Base-by-base conservation (phyloP, 1,139 yeast species). In the Martiniozyma asiatica region DNA sequence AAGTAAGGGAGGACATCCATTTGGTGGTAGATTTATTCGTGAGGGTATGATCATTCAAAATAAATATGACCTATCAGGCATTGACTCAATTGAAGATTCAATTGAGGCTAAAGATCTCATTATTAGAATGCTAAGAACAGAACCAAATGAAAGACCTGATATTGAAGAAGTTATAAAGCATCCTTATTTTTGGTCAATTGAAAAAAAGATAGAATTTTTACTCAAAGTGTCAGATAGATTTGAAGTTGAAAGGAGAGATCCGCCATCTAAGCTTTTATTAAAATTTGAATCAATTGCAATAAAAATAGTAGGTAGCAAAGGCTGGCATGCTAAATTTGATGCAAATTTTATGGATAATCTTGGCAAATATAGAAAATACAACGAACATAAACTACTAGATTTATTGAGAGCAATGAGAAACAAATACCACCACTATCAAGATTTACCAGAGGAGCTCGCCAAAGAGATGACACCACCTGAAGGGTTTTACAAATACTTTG, bases 341-440 rank as follows among this genome's bases (percentile, higher is more conserved):
- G 51, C 58, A 9, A 62, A 63, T 14, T 81, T 89, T 47, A 63
- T 82, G 59, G 82, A 77, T 15, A 84, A 87, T 47, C 61, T 92
- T 40, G 95, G 94, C 14, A 82, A 80, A 50, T 89, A 84, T 52
- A 67, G 99, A 44, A 87, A 84, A 53, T 92, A 89, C 51, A 78
- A 78, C 40, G 69, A 79, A 0, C 74, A 69, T 35, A 79, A 75
- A 41, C 55, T 89, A 29, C 71, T 84, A 73, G 98, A 92, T 51
- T 58, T 89, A 34, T 57, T 89, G 34, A 63, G 99, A 38, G 96
- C 96, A 0, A 59, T 89, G 44, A 65, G 99, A 43, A 89, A 89
- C 59, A 89, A 89, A 52, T 75, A 80, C 50, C 95, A 84, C 51
- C 99, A 89, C 53, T 89, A 69, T 53, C 84, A 84, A 54, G 98